A percentile compares a stretch with the other conserved stretches of the same genome.
Evolutionary conservation across 306 rosid genomes (phyloP).

Genomic region (Dryas drummondii): DNA sequence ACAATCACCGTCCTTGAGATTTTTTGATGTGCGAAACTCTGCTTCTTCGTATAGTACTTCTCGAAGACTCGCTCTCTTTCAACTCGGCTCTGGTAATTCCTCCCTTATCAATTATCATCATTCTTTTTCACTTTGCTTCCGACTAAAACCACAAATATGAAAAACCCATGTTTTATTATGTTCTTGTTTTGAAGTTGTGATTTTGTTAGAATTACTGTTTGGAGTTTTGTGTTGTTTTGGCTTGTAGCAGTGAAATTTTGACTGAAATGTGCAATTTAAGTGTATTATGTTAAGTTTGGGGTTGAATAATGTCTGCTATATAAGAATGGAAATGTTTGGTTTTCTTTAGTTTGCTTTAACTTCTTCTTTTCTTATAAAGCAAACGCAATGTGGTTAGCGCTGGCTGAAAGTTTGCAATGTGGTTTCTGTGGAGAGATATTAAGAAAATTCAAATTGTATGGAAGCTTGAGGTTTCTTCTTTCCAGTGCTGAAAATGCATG

Average conservation of each 20-base stretch:
- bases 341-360: background rate
- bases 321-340: background rate
- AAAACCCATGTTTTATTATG: background rate
- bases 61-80: conserved; percentile 45
- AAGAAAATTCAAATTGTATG: conserved; percentile 1
- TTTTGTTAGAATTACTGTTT: background rate
- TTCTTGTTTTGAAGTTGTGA: background rate
- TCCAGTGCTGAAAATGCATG: background rate
- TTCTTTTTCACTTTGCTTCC: background rate
- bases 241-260: background rate
- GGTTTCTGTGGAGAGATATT: background rate
- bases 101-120: background rate
- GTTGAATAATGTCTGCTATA: background rate
- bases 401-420: background rate
- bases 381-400: background rate
- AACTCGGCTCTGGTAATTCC: conserved; percentile 47
- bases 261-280: background rate
- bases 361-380: background rate
- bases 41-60: conserved; percentile 38
- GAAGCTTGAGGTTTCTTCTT: background rate
- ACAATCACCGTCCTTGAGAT: background rate
- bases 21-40: conserved; percentile 13
- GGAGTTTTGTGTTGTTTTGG: conserved; percentile 4
- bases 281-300: background rate
- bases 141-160: background rate